A percentile compares a stretch with the other conserved stretches of the same genome.
These are phyloP conservation scores for Phytomonas sp. DNA, from an alignment of 208 protist genomes.

Conservation along the genomic window DNA sequence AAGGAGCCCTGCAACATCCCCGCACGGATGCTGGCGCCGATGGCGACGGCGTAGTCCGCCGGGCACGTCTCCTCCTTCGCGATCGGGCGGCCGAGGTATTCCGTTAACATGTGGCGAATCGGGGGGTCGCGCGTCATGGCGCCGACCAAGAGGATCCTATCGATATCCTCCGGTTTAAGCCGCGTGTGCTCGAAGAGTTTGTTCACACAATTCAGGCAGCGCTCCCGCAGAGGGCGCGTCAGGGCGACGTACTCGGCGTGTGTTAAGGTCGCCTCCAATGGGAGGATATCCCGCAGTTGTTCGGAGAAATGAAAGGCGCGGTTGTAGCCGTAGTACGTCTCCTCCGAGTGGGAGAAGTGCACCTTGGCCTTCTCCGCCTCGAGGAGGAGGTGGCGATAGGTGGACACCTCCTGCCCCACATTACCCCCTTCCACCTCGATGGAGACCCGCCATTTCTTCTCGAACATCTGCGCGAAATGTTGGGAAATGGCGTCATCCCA, in stretches of 20 bases:
- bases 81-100: constrained; percentile 74
- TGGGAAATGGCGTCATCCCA: constrained; percentile 83
- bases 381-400: constrained; percentile 57
- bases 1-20: constrained; percentile 85
- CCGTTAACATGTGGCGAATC: constrained; percentile 69
- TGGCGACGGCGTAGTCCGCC: constrained; percentile 85
- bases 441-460: constrained; percentile 83
- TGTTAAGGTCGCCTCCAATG: constrained; percentile 80
- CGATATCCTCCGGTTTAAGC: constrained; percentile 54
- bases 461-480: constrained; percentile 71
- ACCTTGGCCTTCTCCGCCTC: constrained; percentile 88
- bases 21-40: constrained; percentile 69
- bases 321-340: constrained; percentile 84
- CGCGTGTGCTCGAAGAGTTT: constrained; percentile 65
- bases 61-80: constrained; percentile 58
- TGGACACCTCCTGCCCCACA: constrained; percentile 64
- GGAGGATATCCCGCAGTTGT: constrained; percentile 71
- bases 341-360: constrained; percentile 87
- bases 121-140: constrained; percentile 89
- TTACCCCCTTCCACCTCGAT: constrained; percentile 84
- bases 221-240: constrained; percentile 70
- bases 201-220: constrained; percentile 71
- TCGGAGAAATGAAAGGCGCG: constrained; percentile 85
- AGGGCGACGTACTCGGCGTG: constrained; percentile 80
- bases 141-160: constrained; percentile 82